phyloP scores from a whole-genome alignment of 2,329 filamentous ascomycete genomes.

The Epichloe aotearoae region DNA sequence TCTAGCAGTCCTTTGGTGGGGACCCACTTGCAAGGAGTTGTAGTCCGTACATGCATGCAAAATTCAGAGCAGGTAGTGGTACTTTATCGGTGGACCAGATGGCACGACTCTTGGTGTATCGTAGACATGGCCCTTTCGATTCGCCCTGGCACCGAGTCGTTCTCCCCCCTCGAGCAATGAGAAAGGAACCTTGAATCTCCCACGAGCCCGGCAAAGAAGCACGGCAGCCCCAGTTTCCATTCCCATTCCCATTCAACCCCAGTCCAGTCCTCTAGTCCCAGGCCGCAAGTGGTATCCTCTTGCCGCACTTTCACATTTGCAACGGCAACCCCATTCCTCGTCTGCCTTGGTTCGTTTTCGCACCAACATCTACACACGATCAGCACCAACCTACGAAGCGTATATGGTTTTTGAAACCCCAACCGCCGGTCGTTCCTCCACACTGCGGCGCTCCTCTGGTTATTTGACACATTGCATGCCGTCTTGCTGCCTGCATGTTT shows the following conservation, averaged over 20 bases:
- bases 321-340: conserved; percentile 15
- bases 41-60: not conserved
- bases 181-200: not conserved
- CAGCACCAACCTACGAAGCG: conserved; percentile 7
- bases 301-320: conserved; percentile 15
- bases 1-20: conserved; percentile 1
- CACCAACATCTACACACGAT: conserved; percentile 13
- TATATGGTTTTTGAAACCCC: conserved; percentile 7
- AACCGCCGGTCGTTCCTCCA: not conserved
- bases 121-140: not conserved
- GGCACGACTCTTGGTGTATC: not conserved
- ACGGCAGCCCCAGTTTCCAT: conserved; percentile 1
- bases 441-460: not conserved
- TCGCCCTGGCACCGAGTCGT: conserved; percentile 2
- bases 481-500: not conserved
- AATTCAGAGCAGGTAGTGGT: not conserved
- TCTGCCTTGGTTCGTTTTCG: conserved; percentile 10
- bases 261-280: conserved; percentile 3
- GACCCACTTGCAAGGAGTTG: not conserved
- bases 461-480: conserved; percentile 2
- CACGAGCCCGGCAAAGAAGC: conserved; percentile 4
- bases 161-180: conserved; percentile 1
- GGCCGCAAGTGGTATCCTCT: conserved; percentile 9
- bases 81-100: not conserved
- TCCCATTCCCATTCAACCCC: not conserved